Evolutionary conservation across 2,329 filamentous ascomycete species (phyloP), one percentile per base, ranked within the genome.

Genomic region (Colletotrichum chlorophyti): DNA sequence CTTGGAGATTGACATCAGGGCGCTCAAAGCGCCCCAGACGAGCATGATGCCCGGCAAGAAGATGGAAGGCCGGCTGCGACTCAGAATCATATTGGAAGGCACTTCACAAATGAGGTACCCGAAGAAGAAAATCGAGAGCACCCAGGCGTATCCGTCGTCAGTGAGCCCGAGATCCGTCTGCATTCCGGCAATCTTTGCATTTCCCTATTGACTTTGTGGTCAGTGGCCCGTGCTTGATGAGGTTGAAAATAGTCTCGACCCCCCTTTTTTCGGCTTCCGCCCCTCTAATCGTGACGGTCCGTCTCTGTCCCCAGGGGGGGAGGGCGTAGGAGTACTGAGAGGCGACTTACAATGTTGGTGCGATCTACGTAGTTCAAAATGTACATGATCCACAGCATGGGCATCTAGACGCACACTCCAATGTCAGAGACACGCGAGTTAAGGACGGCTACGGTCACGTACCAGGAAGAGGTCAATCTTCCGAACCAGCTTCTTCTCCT

Each of bases 81-180:
- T 74, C 23, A 85, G 72, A n/a, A 83, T 70, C 66, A 84, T 77
- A 68, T 83, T 84, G 51, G 77, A 81, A 0, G 81, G 81, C 1
- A 82, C 74, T 64, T 84, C 81, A 61, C 80, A 83, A 12, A 80
- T 64, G 34, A 85, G 76, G 64, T 85, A 83, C 29, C 70, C 73
- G 53, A 81, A 73, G 64, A 83, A 84, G 71, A 84, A 85, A 6
- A 85, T 78, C 2, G 83, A 76, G 15, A 85, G 66, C 3, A 76
- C 70, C 59, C 80, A 75, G 1, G 75, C 78, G 65, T 84, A 85
- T 63, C 83, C 68, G 57, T 74, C 72, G 4, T 79, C 79, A n/a
- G 69, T 70, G 45, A 82, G 74, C 1, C 68, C 55, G 15, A 83
- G 70, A 53, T 82, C 79, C 15, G 70, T 66, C 5, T 71, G 70